Evolutionary conservation across 345 rosid species (phyloP).

Genomic region (Hibiscus trionum): DNA sequence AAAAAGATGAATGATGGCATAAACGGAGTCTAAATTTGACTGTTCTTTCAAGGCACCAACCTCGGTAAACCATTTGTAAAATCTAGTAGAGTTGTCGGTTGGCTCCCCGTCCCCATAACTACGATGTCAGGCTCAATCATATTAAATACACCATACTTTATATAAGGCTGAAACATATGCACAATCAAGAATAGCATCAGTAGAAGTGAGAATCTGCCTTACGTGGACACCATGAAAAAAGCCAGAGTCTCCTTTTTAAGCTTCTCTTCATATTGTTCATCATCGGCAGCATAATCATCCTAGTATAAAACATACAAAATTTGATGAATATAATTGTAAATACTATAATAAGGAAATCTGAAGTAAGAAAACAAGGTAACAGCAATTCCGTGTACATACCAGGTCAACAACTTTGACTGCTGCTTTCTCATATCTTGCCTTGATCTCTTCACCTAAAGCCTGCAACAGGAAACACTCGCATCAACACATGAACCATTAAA

Average conservation of each 20-base stretch:
- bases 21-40: conserved; percentile 1
- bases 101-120: conserved; percentile 99
- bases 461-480: conserved; percentile 7
- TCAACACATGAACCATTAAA: background rate
- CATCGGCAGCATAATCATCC: conserved; percentile 76
- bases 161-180: background rate
- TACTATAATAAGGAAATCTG: background rate
- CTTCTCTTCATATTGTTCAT: conserved; percentile 60
- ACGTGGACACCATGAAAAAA: conserved; percentile 71
- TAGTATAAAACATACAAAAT: conserved; percentile 5
- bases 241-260: conserved; percentile 55
- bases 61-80: conserved; percentile 93
- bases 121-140: conserved; percentile 15
- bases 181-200: conserved; percentile 2
- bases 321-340: background rate
- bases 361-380: background rate
- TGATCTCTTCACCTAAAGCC: conserved; percentile 72
- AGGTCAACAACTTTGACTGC: conserved; percentile 59
- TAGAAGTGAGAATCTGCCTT: conserved; percentile 16
- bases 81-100: conserved; percentile 89
- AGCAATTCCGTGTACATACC: conserved; percentile 31
- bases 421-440: conserved; percentile 61
- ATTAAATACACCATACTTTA: conserved; percentile 6
- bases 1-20: background rate
- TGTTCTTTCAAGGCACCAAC: conserved; percentile 23